Evolutionary conservation across 208 protist genomes (phyloP).

Genomic region (Wallacemonas sp.): DNA sequence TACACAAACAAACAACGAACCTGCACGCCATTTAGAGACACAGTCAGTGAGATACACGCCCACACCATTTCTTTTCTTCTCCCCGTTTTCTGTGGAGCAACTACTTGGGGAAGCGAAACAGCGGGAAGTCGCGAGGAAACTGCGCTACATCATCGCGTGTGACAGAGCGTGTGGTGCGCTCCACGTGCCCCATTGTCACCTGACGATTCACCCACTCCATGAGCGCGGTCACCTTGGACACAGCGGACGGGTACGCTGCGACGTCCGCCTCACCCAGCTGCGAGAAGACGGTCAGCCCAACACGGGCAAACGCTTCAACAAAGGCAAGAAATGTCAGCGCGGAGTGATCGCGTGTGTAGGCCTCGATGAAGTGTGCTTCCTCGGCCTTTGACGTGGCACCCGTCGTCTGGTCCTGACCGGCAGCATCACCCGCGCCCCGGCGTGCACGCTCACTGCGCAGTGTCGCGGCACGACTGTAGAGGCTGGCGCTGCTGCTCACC

Average conservation of each 20-base stretch:
- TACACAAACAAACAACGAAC: no score
- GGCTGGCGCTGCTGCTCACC: slow-evolving; percentile 9
- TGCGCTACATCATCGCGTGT: not conserved
- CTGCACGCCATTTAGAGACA: no score
- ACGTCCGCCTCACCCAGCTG: slow-evolving; percentile 30
- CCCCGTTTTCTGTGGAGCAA: no score
- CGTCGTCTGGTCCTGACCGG: no score
- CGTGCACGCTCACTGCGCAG: no score
- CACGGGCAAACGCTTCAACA: slow-evolving; percentile 72
- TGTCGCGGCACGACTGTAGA: not conserved
- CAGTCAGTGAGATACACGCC: no score
- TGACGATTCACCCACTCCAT: slow-evolving; percentile 81
- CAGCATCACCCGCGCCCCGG: no score
- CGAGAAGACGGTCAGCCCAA: slow-evolving; percentile 74
- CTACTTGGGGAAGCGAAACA: not conserved
- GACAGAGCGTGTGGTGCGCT: slow-evolving; percentile 12
- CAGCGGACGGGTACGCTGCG: slow-evolving; percentile 55
- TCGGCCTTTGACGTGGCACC: slow-evolving; percentile 7
- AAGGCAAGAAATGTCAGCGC: slow-evolving; percentile 61
- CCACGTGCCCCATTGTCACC: slow-evolving; percentile 42
- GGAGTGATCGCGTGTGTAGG: slow-evolving; percentile 19
- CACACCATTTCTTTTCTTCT: no score
- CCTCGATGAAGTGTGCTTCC: slow-evolving; percentile 4
- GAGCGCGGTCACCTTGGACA: slow-evolving; percentile 49
- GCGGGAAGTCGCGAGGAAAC: slow-evolving; percentile 1